A percentile compares a stretch with the other conserved stretches of the same genome.
These are phyloP conservation scores for Sutorius eximius DNA, from an alignment of 1,284 basidiomycete species.

Conservation along the genomic window DNA sequence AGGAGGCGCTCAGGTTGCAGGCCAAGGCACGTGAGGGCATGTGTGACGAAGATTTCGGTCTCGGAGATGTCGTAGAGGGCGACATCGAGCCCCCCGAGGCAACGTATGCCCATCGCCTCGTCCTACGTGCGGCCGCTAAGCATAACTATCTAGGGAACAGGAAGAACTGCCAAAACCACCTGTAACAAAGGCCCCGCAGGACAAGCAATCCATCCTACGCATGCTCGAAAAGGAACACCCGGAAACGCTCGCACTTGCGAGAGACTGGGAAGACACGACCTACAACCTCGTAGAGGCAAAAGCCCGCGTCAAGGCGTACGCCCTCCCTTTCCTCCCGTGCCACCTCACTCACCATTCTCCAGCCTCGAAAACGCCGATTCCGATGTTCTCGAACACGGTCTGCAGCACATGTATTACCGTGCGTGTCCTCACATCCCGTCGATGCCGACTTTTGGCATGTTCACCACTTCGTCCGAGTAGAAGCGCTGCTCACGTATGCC, in stretches of 20 bases:
- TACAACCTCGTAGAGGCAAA: conserved; percentile 55
- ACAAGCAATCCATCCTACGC: conserved; percentile 65
- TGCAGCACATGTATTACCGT: conserved; percentile 80
- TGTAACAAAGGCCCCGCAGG: conserved; percentile 43
- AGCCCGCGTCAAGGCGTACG: conserved; percentile 57
- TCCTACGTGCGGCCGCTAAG: conserved; percentile 10
- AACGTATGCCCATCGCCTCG: conserved; percentile 40
- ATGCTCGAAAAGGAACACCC: conserved; percentile 81
- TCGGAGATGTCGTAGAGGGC: conserved; percentile 62
- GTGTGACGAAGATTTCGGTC: conserved; percentile 82
- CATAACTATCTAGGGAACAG: conserved; percentile 29
- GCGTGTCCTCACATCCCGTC: conserved; percentile 31
- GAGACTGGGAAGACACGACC: conserved; percentile 73
- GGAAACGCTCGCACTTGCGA: conserved; percentile 71
- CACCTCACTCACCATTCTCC: conserved; percentile 3
- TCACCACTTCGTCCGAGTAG: conserved; percentile 41
- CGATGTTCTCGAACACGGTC: conserved; percentile 55
- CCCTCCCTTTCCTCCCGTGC: conserved; percentile 9
- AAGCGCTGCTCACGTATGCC: conserved; percentile 87
- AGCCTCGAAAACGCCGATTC: conserved; percentile 52
- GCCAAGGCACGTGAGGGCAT: conserved; percentile 71
- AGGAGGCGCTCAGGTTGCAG: conserved; percentile 84
- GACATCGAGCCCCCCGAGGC: conserved; percentile 29
- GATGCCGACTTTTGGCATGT: background rate
- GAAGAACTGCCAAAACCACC: conserved; percentile 34